Evolutionary conservation across 441 rosid species (phyloP).

Genomic region (Euphorbia celastroides): DNA sequence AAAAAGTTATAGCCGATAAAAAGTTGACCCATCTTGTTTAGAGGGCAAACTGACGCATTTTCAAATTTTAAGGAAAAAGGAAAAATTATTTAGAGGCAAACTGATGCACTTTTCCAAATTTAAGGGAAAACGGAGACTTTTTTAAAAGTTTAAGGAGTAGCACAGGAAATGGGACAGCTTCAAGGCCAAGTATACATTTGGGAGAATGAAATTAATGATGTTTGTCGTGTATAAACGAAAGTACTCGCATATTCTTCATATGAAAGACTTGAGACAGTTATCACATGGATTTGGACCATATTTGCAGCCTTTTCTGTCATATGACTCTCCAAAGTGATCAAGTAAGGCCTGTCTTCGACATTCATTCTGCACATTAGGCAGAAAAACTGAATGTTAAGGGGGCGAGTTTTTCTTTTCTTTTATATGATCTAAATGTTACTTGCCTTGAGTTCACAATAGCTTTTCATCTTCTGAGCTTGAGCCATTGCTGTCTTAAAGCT

Average conservation of each 20-base stretch:
- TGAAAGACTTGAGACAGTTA: constrained; percentile 57
- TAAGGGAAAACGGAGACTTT: too few relatives aligned
- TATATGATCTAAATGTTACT: not conserved
- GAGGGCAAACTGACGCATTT: too few relatives aligned
- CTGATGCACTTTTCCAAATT: too few relatives aligned
- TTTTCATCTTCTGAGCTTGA: constrained; percentile 87
- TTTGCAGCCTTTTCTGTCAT: constrained; percentile 58
- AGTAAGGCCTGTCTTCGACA: constrained; percentile 82
- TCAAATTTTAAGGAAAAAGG: too few relatives aligned
- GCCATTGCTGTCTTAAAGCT: constrained; percentile 80
- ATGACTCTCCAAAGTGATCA: constrained; percentile 76
- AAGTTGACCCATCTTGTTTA: too few relatives aligned
- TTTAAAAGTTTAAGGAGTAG: too few relatives aligned
- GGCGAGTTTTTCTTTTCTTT: not conserved
- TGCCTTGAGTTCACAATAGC: constrained; percentile 92
- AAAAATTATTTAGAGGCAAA: too few relatives aligned
- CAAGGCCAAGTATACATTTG: too few relatives aligned
- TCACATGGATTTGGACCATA: constrained; percentile 71
- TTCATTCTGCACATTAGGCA: constrained; percentile 44
- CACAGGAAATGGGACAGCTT: too few relatives aligned
- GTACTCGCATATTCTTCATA: constrained; percentile 14
- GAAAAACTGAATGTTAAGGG: constrained; percentile 16
- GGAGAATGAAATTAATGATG: not conserved
- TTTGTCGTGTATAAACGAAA: not conserved
- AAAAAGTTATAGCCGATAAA: too few relatives aligned